Percentiles rank a stretch among this genome's conserved stretches.
Conservation (phyloP, 75 land plant species). For the Selaginella tamariscina region DNA sequence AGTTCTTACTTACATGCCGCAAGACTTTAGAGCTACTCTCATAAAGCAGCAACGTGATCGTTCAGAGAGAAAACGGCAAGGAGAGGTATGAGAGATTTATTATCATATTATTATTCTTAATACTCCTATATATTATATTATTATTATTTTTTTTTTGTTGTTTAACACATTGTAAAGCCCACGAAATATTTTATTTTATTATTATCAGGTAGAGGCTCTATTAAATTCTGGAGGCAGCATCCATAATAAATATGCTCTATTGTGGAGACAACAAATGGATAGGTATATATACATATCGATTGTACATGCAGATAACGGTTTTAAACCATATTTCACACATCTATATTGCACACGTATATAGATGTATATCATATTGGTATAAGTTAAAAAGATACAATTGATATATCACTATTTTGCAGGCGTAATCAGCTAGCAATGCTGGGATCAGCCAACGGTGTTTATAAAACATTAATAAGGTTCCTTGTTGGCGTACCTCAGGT, state of each 20-base stretch:
- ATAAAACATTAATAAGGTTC: constrained; percentile 79
- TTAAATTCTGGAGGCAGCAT: constrained; percentile 77
- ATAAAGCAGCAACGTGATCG: constrained; percentile 89
- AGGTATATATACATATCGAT: too few relatives aligned
- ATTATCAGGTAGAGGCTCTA: constrained; percentile 70
- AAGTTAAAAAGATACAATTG: too few relatives aligned
- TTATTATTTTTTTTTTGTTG: too few relatives aligned
- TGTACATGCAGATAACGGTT: too few relatives aligned
- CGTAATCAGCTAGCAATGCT: constrained; percentile 82
- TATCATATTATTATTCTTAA: too few relatives aligned
- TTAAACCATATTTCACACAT: too few relatives aligned
- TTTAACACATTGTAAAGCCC: too few relatives aligned
- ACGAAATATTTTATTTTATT: too few relatives aligned
- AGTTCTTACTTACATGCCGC: constrained; percentile 99
- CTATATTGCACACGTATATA: too few relatives aligned
- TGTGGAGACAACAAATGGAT: constrained; percentile 98
- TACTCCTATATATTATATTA: too few relatives aligned
- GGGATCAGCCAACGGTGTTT: constrained; percentile 91
- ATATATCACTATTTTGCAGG: constrained; percentile 32
- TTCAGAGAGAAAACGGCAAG: constrained; percentile 82
- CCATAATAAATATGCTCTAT: constrained; percentile 66
- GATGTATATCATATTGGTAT: too few relatives aligned
- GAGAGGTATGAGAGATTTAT: too few relatives aligned
- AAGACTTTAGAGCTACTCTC: constrained; percentile 77
- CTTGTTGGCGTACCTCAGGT: constrained; percentile 99